Conservation (phyloP, 2,329 filamentous ascomycete species). For the Cordyceps cicadae region DNA sequence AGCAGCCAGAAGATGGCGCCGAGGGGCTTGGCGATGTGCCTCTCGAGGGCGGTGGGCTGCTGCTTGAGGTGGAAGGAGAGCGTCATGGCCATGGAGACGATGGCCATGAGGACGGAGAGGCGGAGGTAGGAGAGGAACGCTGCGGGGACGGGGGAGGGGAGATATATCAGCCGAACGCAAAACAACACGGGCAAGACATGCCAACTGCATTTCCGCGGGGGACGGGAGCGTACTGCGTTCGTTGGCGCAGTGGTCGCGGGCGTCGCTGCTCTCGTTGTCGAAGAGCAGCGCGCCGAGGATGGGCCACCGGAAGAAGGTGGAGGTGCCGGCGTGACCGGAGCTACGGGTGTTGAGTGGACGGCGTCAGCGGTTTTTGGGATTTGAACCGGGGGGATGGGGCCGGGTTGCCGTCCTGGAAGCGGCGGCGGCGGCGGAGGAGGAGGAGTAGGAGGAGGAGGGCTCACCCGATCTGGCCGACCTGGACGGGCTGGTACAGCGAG, state of each 20-base stretch:
- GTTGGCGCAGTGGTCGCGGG: constrained; percentile 70
- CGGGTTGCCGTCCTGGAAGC: background rate
- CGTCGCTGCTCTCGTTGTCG: constrained; percentile 66
- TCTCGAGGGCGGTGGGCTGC: constrained; percentile 61
- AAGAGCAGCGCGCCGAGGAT: constrained; percentile 61
- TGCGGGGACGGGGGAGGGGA: constrained; percentile 18
- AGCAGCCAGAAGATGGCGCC: constrained; percentile 84
- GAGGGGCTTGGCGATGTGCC: constrained; percentile 70
- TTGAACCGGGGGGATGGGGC: background rate
- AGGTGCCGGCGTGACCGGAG: constrained; percentile 20
- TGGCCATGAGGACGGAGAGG: constrained; percentile 79
- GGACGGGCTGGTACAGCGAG: constrained; percentile 33
- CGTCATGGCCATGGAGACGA: constrained; percentile 84
- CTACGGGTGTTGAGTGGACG: constrained; percentile 1
- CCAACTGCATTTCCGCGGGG: no score
- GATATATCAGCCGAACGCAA: no score
- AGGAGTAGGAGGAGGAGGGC: constrained; percentile 9
- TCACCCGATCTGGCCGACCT: constrained; percentile 35
- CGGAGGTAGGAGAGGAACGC: constrained; percentile 86
- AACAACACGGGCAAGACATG: no score
- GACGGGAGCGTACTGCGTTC: constrained; percentile 49
- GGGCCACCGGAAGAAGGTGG: constrained; percentile 52
- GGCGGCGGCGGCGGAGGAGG: no score
- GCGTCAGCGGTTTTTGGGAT: background rate
- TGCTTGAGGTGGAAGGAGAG: constrained; percentile 85